Percentiles rank a stretch among this genome's conserved stretches.
phyloP scores from a whole-genome alignment of 352 stramenopile species.

The Phytophthora tubulina region DNA sequence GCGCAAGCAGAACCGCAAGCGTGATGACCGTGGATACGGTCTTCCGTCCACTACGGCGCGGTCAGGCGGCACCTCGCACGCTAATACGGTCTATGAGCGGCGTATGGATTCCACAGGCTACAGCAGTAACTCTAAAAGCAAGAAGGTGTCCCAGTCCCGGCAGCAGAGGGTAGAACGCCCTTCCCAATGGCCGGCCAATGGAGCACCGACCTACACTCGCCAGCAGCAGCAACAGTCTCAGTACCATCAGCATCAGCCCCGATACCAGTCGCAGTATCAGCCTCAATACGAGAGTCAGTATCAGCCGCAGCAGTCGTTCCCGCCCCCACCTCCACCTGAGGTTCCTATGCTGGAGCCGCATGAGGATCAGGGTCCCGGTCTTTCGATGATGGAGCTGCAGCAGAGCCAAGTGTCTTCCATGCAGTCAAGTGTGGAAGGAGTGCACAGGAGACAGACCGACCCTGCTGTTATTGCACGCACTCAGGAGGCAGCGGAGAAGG shows the following conservation, averaged over 20 bases:
- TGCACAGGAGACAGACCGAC: constrained; percentile 34
- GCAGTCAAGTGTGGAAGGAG: constrained; percentile 29
- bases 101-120: constrained; percentile 38
- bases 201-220: constrained; percentile 39
- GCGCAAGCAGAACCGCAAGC: constrained; percentile 49
- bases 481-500: constrained; percentile 54
- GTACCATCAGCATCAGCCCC: constrained; percentile 16
- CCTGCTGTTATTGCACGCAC: constrained; percentile 40
- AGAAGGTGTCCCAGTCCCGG: constrained; percentile 13
- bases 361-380: constrained; percentile 31
- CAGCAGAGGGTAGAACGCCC: constrained; percentile 30
- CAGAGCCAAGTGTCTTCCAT: constrained; percentile 33
- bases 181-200: constrained; percentile 40
- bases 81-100: constrained; percentile 29
- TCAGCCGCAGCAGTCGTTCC: constrained; percentile 32
- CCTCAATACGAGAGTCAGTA: constrained; percentile 30
- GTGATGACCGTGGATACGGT: constrained; percentile 15
- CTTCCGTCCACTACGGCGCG: constrained; percentile 29
- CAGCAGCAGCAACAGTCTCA: constrained; percentile 37
- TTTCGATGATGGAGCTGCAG: constrained; percentile 46
- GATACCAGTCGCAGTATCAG: constrained; percentile 21
- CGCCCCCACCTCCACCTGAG: constrained; percentile 36
- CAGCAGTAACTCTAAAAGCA: constrained; percentile 26
- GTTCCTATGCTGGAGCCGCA: constrained; percentile 41
- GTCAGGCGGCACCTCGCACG: constrained; percentile 20